phyloP scores from a whole-genome alignment of 805 yeast genomes.

The Saturnispora quitensis region DNA sequence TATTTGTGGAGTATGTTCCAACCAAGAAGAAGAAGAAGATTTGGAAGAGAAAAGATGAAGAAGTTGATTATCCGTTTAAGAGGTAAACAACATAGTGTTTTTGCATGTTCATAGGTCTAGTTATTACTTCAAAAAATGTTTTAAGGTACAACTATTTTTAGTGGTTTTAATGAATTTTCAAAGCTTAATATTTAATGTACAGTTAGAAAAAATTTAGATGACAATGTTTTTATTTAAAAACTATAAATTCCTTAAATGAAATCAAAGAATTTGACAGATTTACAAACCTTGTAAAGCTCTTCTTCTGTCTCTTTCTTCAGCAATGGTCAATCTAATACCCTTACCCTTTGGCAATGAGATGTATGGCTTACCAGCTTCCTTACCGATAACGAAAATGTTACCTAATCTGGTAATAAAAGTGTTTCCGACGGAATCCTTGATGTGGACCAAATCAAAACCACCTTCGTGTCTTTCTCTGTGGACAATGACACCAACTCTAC shows the following conservation, averaged over 20 bases:
- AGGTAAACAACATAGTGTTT: constrained; percentile 10
- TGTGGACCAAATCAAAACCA: constrained; percentile 95
- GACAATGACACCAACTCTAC: constrained; percentile 91
- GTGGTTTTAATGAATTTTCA: background rate
- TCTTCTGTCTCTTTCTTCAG: constrained; percentile 98
- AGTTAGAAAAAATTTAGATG: constrained; percentile 2
- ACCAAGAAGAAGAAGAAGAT: constrained; percentile 82
- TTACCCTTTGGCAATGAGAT: constrained; percentile 97
- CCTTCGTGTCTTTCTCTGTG: constrained; percentile 98
- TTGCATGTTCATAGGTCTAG: background rate
- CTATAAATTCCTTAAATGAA: constrained; percentile 1
- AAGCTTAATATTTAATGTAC: constrained; percentile 4
- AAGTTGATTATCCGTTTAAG: constrained; percentile 81
- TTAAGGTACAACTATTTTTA: background rate
- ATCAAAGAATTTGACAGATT: constrained; percentile 12
- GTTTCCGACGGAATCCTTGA: constrained; percentile 92
- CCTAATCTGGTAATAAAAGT: constrained; percentile 88
- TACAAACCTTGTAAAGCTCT: constrained; percentile 68
- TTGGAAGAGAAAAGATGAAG: constrained; percentile 83
- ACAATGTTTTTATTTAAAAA: background rate
- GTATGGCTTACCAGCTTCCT: constrained; percentile 87
- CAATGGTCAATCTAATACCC: constrained; percentile 92
- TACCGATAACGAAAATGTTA: constrained; percentile 89
- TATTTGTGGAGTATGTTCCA: constrained; percentile 74
- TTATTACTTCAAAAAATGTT: background rate